phyloP scores from a whole-genome alignment of 352 stramenopile genomes.

The Bremia lactucae region DNA sequence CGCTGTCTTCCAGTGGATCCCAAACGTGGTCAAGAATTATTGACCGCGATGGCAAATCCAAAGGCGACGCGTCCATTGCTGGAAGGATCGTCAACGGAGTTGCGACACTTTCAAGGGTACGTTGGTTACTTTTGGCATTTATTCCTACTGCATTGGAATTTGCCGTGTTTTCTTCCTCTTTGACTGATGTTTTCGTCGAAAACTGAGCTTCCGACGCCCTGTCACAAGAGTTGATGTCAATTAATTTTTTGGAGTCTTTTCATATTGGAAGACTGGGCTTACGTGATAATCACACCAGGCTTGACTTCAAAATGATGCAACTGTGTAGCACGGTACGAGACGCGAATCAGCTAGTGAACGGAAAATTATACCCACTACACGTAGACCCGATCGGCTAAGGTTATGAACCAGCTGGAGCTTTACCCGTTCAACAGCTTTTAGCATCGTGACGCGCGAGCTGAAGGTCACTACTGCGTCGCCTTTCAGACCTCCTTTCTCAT shows the following conservation, averaged over 20 bases:
- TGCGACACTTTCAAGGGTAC: not conserved
- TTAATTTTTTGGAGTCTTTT: not conserved
- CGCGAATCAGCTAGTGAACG: slow-evolving; percentile 13
- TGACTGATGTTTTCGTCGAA: slow-evolving; percentile 18
- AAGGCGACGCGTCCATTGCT: slow-evolving; percentile 1
- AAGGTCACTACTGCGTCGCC: slow-evolving; percentile 84
- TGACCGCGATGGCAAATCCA: slow-evolving; percentile 44
- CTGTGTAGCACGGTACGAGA: slow-evolving; percentile 30
- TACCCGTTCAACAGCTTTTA: slow-evolving; percentile 66
- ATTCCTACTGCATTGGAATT: not conserved
- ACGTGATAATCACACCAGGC: slow-evolving; percentile 76
- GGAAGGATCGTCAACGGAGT: not conserved
- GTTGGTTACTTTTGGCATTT: not conserved
- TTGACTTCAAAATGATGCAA: slow-evolving; percentile 79
- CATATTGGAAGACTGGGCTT: slow-evolving; percentile 1
- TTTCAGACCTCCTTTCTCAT: slow-evolving; percentile 66
- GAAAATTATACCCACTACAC: not conserved
- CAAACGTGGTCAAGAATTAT: slow-evolving; percentile 54
- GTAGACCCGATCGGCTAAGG: not conserved
- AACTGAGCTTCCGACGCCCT: slow-evolving; percentile 46
- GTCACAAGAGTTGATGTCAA: not conserved
- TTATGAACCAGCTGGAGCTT: slow-evolving; percentile 5
- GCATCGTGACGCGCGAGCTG: slow-evolving; percentile 47
- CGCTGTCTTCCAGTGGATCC: slow-evolving; percentile 39
- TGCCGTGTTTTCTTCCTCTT: slow-evolving; percentile 3